Conservation (phyloP, 805 yeast genomes). For the Yamadazyma paraphyllophila region DNA sequence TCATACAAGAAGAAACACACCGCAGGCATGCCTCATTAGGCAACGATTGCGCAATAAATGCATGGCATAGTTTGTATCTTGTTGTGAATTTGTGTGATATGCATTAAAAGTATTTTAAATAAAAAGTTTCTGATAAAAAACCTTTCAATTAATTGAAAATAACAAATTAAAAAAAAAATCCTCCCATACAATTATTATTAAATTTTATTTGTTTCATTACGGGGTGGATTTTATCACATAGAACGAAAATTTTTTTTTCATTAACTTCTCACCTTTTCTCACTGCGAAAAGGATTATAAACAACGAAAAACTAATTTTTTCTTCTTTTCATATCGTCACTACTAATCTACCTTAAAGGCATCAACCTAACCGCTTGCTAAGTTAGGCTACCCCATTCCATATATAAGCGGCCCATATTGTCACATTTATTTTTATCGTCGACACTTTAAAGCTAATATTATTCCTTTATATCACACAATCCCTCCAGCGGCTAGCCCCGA, state of each 20-base stretch:
- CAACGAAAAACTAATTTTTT: slow-evolving; percentile 8
- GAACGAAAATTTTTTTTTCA: slow-evolving; percentile 4
- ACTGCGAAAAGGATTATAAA: slow-evolving; percentile 10
- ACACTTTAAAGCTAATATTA: too few relatives aligned
- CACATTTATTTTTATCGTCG: too few relatives aligned
- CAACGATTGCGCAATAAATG: neutral
- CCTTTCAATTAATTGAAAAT: neutral
- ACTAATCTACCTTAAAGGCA: neutral
- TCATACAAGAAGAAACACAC: neutral
- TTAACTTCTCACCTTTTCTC: slow-evolving; percentile 2
- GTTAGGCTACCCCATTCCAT: too few relatives aligned
- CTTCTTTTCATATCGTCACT: slow-evolving; percentile 5
- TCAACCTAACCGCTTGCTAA: too few relatives aligned
- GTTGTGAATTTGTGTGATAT: neutral
- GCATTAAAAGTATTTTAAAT: neutral
- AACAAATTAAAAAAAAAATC: neutral
- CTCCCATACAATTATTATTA: neutral
- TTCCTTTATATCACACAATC: too few relatives aligned
- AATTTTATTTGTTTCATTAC: slow-evolving; percentile 3
- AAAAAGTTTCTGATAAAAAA: neutral
- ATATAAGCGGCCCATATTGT: too few relatives aligned
- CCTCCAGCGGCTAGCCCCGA: too few relatives aligned
- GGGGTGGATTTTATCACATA: slow-evolving; percentile 4
- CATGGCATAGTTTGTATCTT: neutral
- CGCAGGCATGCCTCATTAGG: neutral